Base-by-base conservation (phyloP, 352 stramenopile species). In the Blastocystis sp. region DNA sequence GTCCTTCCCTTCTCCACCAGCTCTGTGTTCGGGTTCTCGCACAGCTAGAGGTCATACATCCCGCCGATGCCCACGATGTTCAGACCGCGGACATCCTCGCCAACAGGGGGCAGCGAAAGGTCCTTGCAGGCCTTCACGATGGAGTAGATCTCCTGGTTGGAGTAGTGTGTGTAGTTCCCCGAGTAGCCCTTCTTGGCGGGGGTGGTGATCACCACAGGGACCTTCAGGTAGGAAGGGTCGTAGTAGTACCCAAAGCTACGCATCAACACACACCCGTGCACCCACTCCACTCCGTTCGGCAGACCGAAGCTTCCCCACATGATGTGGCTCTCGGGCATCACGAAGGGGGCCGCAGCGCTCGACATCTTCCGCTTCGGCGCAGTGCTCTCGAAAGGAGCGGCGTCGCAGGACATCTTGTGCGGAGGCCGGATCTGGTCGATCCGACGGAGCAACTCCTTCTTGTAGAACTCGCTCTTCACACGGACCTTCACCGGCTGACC, bases 401-500 rank as follows among this genome's bases (percentile, higher is more conserved):
- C 56, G 56, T 66, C 56, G 24, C 8, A 20, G 0, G 56, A 66
- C 9, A 66, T 13, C 8, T 34, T n/a, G 9, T 24, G 56, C 56
- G 56, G 16, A 9, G 66, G 66, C 5, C 39, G 30, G 39, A 78
- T 6, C 8, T 13, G 11, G 30, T 39, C 43, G 50, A 45, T 20
- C 8, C 20, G 34, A 55, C 66, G 43, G 43, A 24, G 8, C 5
- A 85, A 4, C n/a, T 66, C 73, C 47, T 85, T 85, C 50, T 41
- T 64, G 50, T 85, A 85, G 47, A 85, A 66, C 47, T 90, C 90
- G 34, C 68, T 79, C 78, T 91, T 91, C 30, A 91, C 69, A 5
- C 90, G 78, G 41, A 69, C 79, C 56, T 87, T 90, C 8, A 91
- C 65, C 5, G 90, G 79, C 63, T 90, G 54, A 55, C 55, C 68